Conservation (phyloP, 2,329 filamentous ascomycete genomes). For the Alternaria longipes region DNA sequence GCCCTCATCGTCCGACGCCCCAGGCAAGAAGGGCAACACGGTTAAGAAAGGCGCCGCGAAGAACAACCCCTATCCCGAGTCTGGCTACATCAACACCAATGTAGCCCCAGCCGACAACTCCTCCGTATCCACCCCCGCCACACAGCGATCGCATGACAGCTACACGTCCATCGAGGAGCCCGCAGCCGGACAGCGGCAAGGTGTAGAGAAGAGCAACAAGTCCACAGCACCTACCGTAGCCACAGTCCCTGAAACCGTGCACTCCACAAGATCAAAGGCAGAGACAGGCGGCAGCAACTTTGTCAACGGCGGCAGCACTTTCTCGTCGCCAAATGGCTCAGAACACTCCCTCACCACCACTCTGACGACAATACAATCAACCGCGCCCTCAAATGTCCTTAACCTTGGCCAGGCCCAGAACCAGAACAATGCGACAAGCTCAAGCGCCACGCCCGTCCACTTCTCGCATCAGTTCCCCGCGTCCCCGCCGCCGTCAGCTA, state of each 20-base stretch:
- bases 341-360: conserved; percentile 84
- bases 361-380: conserved; percentile 84
- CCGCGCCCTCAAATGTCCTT: conserved; percentile 65
- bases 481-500: conserved; percentile 70
- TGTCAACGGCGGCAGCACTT: conserved; percentile 75
- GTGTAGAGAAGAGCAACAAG: conserved; percentile 70
- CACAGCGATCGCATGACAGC: conserved; percentile 54
- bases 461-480: conserved; percentile 67
- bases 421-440: conserved; percentile 39
- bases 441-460: conserved; percentile 57
- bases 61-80: conserved; percentile 93
- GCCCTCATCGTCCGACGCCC: conserved; percentile 70
- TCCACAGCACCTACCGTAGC: conserved; percentile 82
- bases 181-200: conserved; percentile 57
- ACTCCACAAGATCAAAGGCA: conserved; percentile 81
- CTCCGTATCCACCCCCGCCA: conserved; percentile 61
- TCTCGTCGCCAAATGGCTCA: conserved; percentile 83
- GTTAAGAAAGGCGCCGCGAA: conserved; percentile 71
- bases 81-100: conserved; percentile 66
- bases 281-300: conserved; percentile 74
- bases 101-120: conserved; percentile 49
- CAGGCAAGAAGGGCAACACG: conserved; percentile 53
- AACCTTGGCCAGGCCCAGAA: conserved; percentile 45
- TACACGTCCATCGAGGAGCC: conserved; percentile 68
- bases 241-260: conserved; percentile 80